These are phyloP conservation scores for Diplodia mutila DNA, from an alignment of 2,329 filamentous ascomycete genomes.

Conservation along the genomic window DNA sequence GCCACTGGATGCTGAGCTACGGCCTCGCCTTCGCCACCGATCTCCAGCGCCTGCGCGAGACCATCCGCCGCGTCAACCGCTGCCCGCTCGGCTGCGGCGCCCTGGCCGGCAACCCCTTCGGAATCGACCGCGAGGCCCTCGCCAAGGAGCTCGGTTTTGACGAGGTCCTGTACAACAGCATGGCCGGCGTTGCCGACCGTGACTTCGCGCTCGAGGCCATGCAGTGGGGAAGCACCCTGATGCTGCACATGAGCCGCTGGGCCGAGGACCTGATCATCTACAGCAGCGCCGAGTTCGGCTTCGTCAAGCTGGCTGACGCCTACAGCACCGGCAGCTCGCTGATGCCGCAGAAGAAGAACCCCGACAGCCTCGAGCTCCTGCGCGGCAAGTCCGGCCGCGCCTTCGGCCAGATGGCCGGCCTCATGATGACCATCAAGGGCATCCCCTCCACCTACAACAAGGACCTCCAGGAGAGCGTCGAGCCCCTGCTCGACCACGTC, in stretches of 20 bases:
- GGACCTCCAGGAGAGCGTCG: constrained; percentile 84
- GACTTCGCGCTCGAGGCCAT: constrained; percentile 84
- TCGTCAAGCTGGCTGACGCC: constrained; percentile 74
- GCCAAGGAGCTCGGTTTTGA: constrained; percentile 81
- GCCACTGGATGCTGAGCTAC: constrained; percentile 79
- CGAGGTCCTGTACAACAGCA: constrained; percentile 73
- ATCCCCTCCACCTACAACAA: constrained; percentile 88
- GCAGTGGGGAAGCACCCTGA: constrained; percentile 77
- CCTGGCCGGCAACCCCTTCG: constrained; percentile 80
- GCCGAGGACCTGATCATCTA: constrained; percentile 87
- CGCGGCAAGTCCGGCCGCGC: constrained; percentile 76
- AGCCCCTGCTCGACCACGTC: constrained; percentile 83
- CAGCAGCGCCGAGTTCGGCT: constrained; percentile 74
- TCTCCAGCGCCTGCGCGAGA: constrained; percentile 75
- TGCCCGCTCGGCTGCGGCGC: constrained; percentile 74
- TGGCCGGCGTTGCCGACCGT: constrained; percentile 74
- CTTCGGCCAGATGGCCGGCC: constrained; percentile 79
- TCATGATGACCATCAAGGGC: constrained; percentile 77
- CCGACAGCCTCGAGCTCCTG: constrained; percentile 73
- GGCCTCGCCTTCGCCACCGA: constrained; percentile 73
- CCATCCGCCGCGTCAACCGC: constrained; percentile 73
- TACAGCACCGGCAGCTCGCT: constrained; percentile 77
- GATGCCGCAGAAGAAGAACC: constrained; percentile 87
- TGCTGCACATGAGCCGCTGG: constrained; percentile 79
- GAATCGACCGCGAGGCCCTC: constrained; percentile 78